Percentiles rank a stretch among this genome's conserved stretches.
Evolutionary conservation across 2,329 filamentous ascomycete species (phyloP).

Genomic region (Tolypocladium album): DNA sequence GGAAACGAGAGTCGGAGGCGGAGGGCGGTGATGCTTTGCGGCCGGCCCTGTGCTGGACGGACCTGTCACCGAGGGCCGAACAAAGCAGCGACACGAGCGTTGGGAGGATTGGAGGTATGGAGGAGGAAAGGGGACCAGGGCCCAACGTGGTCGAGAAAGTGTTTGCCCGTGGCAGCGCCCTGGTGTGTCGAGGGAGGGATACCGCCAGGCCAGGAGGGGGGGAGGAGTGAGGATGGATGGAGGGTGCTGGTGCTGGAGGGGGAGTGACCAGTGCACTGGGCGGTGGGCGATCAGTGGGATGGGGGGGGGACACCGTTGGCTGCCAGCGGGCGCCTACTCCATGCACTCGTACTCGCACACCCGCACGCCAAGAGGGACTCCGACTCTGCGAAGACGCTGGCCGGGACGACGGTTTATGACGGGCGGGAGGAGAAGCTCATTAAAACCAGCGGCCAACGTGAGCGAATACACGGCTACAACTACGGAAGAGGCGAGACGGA

Average conservation of each 20-base stretch:
- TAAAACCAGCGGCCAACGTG: neutral
- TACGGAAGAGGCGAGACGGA: neutral
- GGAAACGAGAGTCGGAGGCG: neutral
- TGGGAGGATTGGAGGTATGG: neutral
- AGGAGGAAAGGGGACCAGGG: neutral
- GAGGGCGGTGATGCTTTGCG: neutral
- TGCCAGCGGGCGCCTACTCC: neutral
- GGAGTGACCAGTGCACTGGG: neutral
- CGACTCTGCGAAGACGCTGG: neutral
- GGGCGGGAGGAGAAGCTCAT: neutral
- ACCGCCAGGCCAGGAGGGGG: neutral
- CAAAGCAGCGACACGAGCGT: neutral
- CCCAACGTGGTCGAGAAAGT: neutral
- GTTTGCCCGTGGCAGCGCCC: neutral
- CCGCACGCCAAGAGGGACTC: neutral
- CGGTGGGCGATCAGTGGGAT: neutral
- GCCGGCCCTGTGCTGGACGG: neutral
- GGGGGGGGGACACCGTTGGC: neutral
- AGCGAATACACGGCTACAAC: neutral
- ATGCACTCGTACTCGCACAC: neutral
- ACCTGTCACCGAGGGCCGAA: neutral
- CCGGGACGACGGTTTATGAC: neutral
- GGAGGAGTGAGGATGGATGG: neutral
- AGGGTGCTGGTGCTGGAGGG: neutral
- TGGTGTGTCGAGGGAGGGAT: neutral